These are phyloP conservation scores for Backusella psychrophila DNA, from an alignment of 192 early-diverging fungal species.

Conservation along the genomic window DNA sequence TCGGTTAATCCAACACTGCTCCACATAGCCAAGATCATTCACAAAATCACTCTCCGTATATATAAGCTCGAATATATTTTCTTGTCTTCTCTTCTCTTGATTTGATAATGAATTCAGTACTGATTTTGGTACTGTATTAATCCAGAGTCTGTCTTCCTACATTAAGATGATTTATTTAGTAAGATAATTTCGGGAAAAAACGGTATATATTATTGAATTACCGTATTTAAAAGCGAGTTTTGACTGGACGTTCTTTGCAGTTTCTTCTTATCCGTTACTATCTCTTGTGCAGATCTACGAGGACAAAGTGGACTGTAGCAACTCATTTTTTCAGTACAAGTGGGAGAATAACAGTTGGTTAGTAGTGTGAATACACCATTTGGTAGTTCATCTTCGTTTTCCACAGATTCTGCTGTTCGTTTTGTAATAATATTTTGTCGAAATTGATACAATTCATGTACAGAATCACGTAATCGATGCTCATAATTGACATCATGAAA, in stretches of 20 bases:
- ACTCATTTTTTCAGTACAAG: conserved; percentile 73
- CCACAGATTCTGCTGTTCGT: background rate
- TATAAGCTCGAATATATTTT: conserved; percentile 91
- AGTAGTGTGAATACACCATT: conserved; percentile 90
- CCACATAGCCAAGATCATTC: conserved; percentile 76
- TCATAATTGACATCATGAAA: conserved; percentile 92
- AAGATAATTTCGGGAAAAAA: background rate
- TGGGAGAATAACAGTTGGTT: conserved; percentile 93
- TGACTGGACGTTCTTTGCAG: background rate
- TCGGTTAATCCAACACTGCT: conserved; percentile 65
- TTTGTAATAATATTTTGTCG: conserved; percentile 36
- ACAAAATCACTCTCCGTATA: conserved; percentile 93
- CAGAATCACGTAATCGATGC: conserved; percentile 83
- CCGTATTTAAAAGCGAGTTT: background rate
- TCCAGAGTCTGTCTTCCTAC: conserved; percentile 75
- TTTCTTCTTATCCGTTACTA: background rate
- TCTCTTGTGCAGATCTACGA: conserved; percentile 43
- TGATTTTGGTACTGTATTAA: conserved; percentile 72
- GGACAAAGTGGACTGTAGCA: conserved; percentile 94
- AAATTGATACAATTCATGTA: conserved; percentile 83
- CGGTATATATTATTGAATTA: background rate
- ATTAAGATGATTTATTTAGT: background rate
- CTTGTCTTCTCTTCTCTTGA: conserved; percentile 85
- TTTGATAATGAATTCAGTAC: conserved; percentile 68
- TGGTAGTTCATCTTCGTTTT: conserved; percentile 45